These are phyloP conservation scores for Amanita rimosa DNA, from an alignment of 768 basidiomycete species.

Conservation along the genomic window DNA sequence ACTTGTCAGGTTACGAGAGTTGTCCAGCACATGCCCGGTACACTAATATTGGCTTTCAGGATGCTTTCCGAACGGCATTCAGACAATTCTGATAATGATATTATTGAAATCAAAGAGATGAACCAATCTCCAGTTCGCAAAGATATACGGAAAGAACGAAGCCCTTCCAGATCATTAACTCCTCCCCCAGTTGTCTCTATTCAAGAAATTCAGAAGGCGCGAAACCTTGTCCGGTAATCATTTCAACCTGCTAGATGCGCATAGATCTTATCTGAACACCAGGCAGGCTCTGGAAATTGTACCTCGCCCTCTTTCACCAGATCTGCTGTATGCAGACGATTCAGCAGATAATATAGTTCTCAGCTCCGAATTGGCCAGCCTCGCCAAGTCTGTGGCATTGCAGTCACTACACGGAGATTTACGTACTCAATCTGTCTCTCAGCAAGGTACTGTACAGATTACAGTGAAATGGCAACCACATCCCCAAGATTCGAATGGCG, in stretches of 20 bases:
- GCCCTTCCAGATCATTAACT: slow-evolving; percentile 63
- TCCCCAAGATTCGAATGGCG: slow-evolving; percentile 34
- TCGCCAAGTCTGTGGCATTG: slow-evolving; percentile 26
- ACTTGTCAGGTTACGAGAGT: slow-evolving; percentile 25
- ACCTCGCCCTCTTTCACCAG: slow-evolving; percentile 38
- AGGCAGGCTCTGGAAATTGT: slow-evolving; percentile 37
- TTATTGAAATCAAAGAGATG: slow-evolving; percentile 22
- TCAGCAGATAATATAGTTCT: slow-evolving; percentile 36
- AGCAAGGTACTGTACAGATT: slow-evolving; percentile 32
- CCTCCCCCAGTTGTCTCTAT: slow-evolving; percentile 57
- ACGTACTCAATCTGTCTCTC: slow-evolving; percentile 20
- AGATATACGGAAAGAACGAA: slow-evolving; percentile 38
- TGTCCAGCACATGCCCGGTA: not conserved
- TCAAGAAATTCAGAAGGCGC: slow-evolving; percentile 44
- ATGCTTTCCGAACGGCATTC: slow-evolving; percentile 27
- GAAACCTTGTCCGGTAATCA: slow-evolving; percentile 46
- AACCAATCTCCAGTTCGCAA: slow-evolving; percentile 17
- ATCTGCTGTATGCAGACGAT: slow-evolving; percentile 26
- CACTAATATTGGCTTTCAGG: slow-evolving; percentile 12
- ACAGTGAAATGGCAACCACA: slow-evolving; percentile 58
- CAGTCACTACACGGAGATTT: slow-evolving; percentile 13
- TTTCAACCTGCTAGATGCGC: not conserved
- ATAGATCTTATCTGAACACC: not conserved
- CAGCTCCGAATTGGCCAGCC: slow-evolving; percentile 53
- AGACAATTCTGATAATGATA: slow-evolving; percentile 37